phyloP scores from a whole-genome alignment of 1,284 basidiomycete genomes.

The Ceratobasidium sp. region DNA sequence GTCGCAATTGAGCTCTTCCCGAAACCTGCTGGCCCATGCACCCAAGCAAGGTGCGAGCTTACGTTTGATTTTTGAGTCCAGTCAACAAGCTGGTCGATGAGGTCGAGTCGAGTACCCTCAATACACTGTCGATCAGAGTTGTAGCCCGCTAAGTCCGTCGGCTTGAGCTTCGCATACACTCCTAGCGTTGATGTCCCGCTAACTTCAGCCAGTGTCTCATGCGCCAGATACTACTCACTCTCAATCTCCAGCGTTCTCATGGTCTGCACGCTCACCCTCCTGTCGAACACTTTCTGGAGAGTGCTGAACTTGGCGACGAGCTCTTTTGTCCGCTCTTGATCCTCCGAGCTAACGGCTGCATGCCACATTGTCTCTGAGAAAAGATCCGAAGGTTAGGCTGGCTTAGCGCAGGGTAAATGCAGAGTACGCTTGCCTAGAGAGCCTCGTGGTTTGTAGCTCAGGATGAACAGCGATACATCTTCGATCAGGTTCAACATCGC shows the following conservation, averaged over 20 bases:
- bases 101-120: not conserved
- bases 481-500: slow-evolving; percentile 5
- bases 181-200: too few relatives aligned
- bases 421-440: not conserved
- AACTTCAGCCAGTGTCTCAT: too few relatives aligned
- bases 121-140: not conserved
- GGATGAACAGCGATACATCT: slow-evolving; percentile 19
- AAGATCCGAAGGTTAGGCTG: not conserved
- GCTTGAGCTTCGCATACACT: not conserved
- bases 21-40: slow-evolving; percentile 52
- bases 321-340: not conserved
- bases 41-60: slow-evolving; percentile 45
- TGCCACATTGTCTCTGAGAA: not conserved
- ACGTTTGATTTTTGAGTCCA: not conserved
- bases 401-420: too few relatives aligned
- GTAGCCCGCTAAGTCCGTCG: not conserved
- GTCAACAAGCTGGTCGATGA: not conserved
- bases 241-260: not conserved
- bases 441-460: not conserved
- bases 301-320: not conserved
- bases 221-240: too few relatives aligned
- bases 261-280: not conserved
- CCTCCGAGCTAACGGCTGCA: not conserved
- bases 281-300: slow-evolving; percentile 1
- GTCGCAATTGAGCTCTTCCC: slow-evolving; percentile 53